These are phyloP conservation scores for Solanum aculeatissimum DNA, from an alignment of 305 asterid species.

Conservation along the genomic window DNA sequence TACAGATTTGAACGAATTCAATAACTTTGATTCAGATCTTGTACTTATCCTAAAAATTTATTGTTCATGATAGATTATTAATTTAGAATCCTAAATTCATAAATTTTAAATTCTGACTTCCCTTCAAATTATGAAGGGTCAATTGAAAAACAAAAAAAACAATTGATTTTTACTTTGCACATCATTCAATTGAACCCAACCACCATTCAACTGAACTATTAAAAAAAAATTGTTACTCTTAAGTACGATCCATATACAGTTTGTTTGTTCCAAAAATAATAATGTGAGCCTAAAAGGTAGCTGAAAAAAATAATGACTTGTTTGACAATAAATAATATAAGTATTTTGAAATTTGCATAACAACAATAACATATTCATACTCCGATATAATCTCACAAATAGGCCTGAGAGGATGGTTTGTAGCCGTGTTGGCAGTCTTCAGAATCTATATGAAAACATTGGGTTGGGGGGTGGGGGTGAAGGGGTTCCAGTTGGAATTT, in stretches of 20 bases:
- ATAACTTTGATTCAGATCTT: too few relatives aligned
- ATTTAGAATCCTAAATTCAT: neutral
- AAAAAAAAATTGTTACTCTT: too few relatives aligned
- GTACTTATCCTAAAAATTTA: neutral
- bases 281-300: too few relatives aligned
- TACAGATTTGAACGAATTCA: too few relatives aligned
- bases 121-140: too few relatives aligned
- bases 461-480: too few relatives aligned
- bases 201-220: neutral
- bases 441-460: too few relatives aligned
- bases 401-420: neutral
- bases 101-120: neutral
- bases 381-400: neutral
- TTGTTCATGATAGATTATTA: neutral
- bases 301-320: too few relatives aligned
- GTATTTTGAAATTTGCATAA: neutral
- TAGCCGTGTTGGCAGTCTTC: neutral
- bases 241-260: neutral
- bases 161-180: neutral
- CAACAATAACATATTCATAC: neutral
- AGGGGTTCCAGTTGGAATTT: neutral
- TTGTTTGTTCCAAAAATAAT: too few relatives aligned
- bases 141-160: neutral
- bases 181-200: neutral
- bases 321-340: neutral